Conservation (phyloP, 2,329 filamentous ascomycete species). For the Ceratocystis cacaofunesta region DNA sequence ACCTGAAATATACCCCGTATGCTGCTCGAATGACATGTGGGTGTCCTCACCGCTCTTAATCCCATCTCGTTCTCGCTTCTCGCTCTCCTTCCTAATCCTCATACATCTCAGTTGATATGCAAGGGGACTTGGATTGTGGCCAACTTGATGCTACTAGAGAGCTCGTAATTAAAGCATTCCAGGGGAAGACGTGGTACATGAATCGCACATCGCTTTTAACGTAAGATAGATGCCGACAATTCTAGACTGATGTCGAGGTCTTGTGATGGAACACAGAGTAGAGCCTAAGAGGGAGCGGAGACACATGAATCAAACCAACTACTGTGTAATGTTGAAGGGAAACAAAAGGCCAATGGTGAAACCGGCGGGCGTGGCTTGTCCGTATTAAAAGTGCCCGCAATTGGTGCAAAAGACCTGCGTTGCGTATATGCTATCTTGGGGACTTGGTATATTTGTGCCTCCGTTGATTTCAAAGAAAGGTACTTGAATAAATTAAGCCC, state of each 20-base stretch:
- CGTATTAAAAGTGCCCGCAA: too few species aligned
- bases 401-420: background rate
- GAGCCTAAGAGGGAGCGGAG: background rate
- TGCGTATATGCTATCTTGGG: too few species aligned
- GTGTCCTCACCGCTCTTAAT: too few species aligned
- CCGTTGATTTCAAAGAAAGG: background rate
- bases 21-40: too few species aligned
- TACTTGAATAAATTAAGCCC: background rate
- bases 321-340: background rate
- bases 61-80: background rate
- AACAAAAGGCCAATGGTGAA: background rate
- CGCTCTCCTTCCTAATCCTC: background rate
- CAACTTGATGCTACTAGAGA: background rate
- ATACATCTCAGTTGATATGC: background rate
- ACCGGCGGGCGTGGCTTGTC: background rate
- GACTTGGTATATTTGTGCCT: too few species aligned
- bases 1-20: too few species aligned
- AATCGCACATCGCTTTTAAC: background rate
- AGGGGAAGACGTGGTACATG: background rate
- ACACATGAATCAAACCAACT: background rate
- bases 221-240: background rate
- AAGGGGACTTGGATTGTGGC: background rate
- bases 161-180: background rate
- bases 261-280: background rate
- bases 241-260: background rate